Evolutionary conservation across 352 stramenopile species (phyloP), one percentile per base, ranked within the genome.

Genomic region (Globisporangium ultimum): DNA sequence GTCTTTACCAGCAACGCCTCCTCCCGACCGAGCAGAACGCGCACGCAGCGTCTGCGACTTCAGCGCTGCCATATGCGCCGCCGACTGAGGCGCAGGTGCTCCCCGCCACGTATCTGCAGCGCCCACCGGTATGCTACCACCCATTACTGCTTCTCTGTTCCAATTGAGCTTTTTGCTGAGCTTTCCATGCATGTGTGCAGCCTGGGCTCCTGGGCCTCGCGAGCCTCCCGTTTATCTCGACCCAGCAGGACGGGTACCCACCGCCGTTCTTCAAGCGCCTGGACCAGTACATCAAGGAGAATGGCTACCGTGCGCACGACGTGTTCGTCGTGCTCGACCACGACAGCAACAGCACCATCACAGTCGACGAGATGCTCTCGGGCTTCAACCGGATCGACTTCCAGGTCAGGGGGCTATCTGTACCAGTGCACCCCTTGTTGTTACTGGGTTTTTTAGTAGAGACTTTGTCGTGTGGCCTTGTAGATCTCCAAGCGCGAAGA

Each of bases 361-460:
- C 71, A 3, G 54, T 60, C 8, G 69, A 81, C 53, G 74, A 84
- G 65, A 70, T 84, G 56, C 60, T 84, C 40, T 67, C 69, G 0
- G 74, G 74, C 13, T 64, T 84, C 40, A 66, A 76, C 28, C 69
- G 71, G 28, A 78, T 84, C 43, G 74, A 81, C 51, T 84, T 84
- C 42, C 53, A 71, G 32, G 58, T 83, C 17, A 11, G 58, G 36
- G 3, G 2, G 13, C 11, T 2, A 43, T 43, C 10, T 41, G 36
- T 41, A 24, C 18, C 28, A n/a, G n/a, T 36, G 9, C n/a, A 49
- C 40, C 36, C 10, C 21, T 34, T 9, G 18, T 20, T 36, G 18
- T 22, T 11, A 24, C n/a, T n/a, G n/a, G n/a, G n/a, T n/a, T n/a
- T n/a, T n/a, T n/a, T 34, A 50, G 20, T 21, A 14, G 18, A 4